Base-by-base conservation (phyloP, 768 basidiomycete species). In the Paxillus involutus region DNA sequence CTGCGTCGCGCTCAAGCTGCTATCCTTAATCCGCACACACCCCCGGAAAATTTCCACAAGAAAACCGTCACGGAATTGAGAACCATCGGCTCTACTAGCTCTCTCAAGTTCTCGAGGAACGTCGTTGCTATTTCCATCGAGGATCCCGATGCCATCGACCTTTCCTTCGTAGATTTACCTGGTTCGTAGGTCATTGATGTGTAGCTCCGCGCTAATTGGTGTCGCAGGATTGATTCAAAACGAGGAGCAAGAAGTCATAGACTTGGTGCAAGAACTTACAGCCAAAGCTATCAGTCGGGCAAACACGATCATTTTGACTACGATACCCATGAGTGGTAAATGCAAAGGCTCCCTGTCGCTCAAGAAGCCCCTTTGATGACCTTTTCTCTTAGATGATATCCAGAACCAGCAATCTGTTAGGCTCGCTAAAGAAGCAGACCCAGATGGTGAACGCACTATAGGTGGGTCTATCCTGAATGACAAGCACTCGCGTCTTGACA, bases 301-400 rank as follows among this genome's bases (percentile, higher is more conserved):
- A 9, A 84, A 85, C 45, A 81, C 82, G 0, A 63, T 90, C 11
- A 83, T 89, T 49, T 74, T 90, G 1, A 77, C 88, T 0, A 80
- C 84, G 0, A 80, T 88, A 49, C 85, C 88, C 0, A 84, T 86
- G 76, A 80, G 72, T 45, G 85, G 86, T 84, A 55, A 54, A 64
- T 60, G 19, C 14, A 29, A 6, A 24, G 43, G 14, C 0, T 32
- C 12, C n/a, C n/a, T 33, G 3, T 49, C 12, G 6, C 16, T 39
- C 12, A 30, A 9, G 36, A 6, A 47, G 14, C 5, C 39, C 36
- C 39, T 42, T 55, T 26, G 24, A 5, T 24, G 24, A 24, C 24
- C 24, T 24, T 7, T 30, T 6, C 3, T n/a, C 47, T 12, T 43
- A 89, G 88, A 86, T 45, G 88, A 90, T 46, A 78, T 86, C 29